Conservation (phyloP, 2,329 filamentous ascomycete species). For the Dothidotthia symphoricarpi region DNA sequence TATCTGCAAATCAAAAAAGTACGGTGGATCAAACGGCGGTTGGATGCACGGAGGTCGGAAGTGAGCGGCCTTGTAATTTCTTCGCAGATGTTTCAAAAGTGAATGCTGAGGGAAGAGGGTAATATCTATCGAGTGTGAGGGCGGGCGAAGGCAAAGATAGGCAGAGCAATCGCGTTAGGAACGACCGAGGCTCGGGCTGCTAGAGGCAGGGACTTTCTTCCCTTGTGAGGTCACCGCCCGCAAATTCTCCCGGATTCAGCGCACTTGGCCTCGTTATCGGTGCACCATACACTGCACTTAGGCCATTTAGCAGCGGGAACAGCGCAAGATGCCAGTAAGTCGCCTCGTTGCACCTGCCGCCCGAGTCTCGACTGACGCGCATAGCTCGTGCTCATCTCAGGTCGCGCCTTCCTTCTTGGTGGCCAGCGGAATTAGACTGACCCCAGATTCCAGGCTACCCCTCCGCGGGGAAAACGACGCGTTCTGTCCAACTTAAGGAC, state of each 20-base stretch:
- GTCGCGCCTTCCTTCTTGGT: conserved; percentile 8
- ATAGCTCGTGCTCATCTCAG: conserved; percentile 60
- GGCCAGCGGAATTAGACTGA: conserved; percentile 46
- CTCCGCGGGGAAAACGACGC: conserved; percentile 62
- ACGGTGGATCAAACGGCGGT: too few relatives aligned
- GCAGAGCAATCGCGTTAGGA: not conserved
- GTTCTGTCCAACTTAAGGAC: conserved; percentile 61
- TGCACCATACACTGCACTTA: too few relatives aligned
- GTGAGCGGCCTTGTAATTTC: too few relatives aligned
- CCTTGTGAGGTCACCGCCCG: conserved; percentile 18
- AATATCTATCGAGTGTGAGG: conserved; percentile 3
- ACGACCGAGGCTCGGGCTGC: conserved; percentile 17
- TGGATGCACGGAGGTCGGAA: too few relatives aligned
- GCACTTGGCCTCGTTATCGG: too few relatives aligned
- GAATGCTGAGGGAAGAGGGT: conserved; percentile 1
- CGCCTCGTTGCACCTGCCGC: conserved; percentile 10
- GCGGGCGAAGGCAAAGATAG: not conserved
- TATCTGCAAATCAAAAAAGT: too few relatives aligned
- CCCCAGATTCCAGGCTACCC: conserved; percentile 61
- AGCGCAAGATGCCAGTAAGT: conserved; percentile 29
- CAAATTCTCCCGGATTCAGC: conserved; percentile 16
- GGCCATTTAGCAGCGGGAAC: too few relatives aligned
- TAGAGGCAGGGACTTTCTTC: not conserved
- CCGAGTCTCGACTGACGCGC: conserved; percentile 18
- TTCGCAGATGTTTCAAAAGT: too few relatives aligned